Conservation (phyloP, 177 flowering plant species). For the Vitis hybrid region DNA sequence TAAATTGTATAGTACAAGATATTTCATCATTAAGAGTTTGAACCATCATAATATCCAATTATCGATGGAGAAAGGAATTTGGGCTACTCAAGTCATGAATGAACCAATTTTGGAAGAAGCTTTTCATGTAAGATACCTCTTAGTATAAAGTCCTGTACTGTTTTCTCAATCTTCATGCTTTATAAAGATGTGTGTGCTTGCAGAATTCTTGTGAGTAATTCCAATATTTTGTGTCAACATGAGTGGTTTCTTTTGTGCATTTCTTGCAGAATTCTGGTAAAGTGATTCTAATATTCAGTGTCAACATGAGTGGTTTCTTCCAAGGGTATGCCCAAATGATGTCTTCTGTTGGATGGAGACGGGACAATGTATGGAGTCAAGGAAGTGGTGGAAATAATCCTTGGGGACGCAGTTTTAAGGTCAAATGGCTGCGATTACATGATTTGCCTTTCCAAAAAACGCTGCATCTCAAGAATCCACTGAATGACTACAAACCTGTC, state of each 20-base stretch:
- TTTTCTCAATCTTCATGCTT: conserved; percentile 20
- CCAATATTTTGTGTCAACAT: conserved; percentile 93
- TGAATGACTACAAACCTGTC: conserved; percentile 89
- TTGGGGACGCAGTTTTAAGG: conserved; percentile 90
- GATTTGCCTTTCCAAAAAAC: conserved; percentile 86
- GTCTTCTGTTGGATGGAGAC: conserved; percentile 89
- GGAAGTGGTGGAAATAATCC: conserved; percentile 69
- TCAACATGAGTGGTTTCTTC: conserved; percentile 97
- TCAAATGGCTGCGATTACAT: conserved; percentile 76
- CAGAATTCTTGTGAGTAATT: conserved; percentile 80
- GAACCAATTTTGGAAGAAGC: conserved; percentile 90
- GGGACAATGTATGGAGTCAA: conserved; percentile 82
- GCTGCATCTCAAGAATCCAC: conserved; percentile 87
- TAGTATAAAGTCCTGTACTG: conserved; percentile 9
- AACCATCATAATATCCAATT: conserved; percentile 76
- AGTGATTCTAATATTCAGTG: conserved; percentile 88
- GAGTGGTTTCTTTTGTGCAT: conserved; percentile 81
- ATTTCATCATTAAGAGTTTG: conserved; percentile 91
- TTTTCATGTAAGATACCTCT: conserved; percentile 62
- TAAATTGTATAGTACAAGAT: conserved; percentile 52
- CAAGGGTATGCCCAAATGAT: conserved; percentile 98
- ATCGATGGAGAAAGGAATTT: conserved; percentile 79
- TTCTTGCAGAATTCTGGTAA: conserved; percentile 76
- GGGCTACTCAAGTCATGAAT: conserved; percentile 98
- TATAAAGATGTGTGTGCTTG: conserved; percentile 25